Evolutionary conservation across 75 land plant species (phyloP).

Genomic region (Picea sitchensis): DNA sequence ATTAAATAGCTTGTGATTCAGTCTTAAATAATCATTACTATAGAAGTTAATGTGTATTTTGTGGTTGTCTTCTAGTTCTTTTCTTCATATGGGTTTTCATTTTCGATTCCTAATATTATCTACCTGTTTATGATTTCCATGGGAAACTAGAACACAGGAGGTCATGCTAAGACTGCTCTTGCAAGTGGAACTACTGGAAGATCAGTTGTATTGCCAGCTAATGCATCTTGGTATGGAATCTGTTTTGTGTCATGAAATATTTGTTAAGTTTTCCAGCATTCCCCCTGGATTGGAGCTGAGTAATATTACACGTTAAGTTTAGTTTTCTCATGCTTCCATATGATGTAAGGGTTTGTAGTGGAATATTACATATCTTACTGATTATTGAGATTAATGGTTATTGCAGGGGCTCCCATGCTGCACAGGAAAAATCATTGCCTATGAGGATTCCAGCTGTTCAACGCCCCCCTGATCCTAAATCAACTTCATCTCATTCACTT

Average conservation of each 20-base stretch:
- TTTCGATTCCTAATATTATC: not conserved
- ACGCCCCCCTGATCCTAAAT: not conserved
- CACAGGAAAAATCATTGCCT: not conserved
- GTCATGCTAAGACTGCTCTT: conserved; percentile 27
- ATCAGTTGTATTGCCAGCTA: conserved; percentile 58
- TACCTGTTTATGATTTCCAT: not conserved
- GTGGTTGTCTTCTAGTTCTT: not conserved
- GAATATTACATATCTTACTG: not conserved
- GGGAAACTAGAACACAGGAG: not conserved
- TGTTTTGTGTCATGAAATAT: not conserved
- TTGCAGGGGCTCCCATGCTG: not conserved
- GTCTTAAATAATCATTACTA: not conserved
- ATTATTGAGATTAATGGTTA: not conserved
- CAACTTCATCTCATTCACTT: not conserved
- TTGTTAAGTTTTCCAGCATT: not conserved
- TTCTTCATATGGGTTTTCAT: not conserved
- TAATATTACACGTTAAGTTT: not conserved
- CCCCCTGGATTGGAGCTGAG: not conserved
- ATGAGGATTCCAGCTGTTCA: not conserved
- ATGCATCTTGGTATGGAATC: conserved; percentile 65
- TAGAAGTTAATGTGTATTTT: not conserved
- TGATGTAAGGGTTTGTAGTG: not conserved
- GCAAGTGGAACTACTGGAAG: conserved; percentile 35
- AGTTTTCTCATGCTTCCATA: not conserved
- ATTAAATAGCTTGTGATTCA: not conserved